Base-by-base conservation (phyloP, 257 asterid genomes). In the Plectranthus barbatus region DNA sequence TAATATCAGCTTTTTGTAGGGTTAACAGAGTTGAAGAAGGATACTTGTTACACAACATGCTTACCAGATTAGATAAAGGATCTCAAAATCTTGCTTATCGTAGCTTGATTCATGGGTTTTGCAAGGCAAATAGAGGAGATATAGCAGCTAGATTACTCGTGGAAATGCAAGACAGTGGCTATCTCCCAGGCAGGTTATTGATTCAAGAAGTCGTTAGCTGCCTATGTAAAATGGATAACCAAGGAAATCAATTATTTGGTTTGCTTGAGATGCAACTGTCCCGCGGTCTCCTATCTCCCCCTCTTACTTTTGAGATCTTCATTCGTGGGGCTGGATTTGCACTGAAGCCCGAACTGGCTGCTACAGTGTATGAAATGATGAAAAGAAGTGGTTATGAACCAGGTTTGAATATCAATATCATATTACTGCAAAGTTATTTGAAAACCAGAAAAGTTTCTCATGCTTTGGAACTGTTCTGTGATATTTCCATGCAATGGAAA, bases 241-340 rank as follows among this genome's bases (percentile, higher is more conserved):
- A 86, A 47, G 94, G 83, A 58, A 70, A 59, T 29, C 78, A 71
- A 17, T 81, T 84, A 58, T 77, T 66, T 67, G 81, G 75, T 50
- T 74, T 92, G 69, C 80, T 92, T 29, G 90, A 89, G 56, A 76
- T 76, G 76, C 91, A 78, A 66, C 74, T 85, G 62, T 68, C 83
- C 18, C 73, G 70, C 11, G 64, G 57, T 57, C 48, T 51, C n/a
- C 50, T 77, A 10, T 53, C 86, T 17, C 23, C 55, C 8, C 9
- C 59, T 65, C 5, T 0, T 17, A 41, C 64, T 66, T 90, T 66
- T 76, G 69, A 77, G 61, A 53, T 31, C 65, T 92, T 92, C 83
- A 85, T 92, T 62, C 90, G 77, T 67, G 99, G 91, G 51, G 97
- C 97, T 34, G 95, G 94, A 48, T 85, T 70, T 70, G 95, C 97